Percentiles rank a stretch among this genome's conserved stretches.
Evolutionary conservation across 176 grass and related monocot species (phyloP).

Genomic region (Echinochloa phyllopogon): DNA sequence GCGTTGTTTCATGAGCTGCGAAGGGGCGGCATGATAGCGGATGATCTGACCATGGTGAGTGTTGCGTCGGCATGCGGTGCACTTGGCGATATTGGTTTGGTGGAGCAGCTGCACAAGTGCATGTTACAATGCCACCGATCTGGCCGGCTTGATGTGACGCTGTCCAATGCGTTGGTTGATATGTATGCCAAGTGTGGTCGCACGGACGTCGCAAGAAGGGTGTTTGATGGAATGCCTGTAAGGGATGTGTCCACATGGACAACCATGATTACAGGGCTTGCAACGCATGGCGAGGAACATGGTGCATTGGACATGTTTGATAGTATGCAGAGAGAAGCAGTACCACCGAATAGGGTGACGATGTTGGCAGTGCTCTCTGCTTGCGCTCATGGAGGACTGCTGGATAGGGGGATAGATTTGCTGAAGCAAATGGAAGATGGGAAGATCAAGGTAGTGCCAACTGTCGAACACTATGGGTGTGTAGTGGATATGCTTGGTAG

Average conservation of each 20-base stretch:
- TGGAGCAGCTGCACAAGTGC: conserved; percentile 53
- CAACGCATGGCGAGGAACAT: conserved; percentile 45
- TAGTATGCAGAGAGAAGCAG: conserved; percentile 38
- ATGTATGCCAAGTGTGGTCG: conserved; percentile 56
- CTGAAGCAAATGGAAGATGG: conserved; percentile 51
- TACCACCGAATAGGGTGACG: conserved; percentile 48
- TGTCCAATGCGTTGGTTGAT: conserved; percentile 45
- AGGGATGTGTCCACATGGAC: conserved; percentile 54
- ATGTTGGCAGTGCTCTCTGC: conserved; percentile 50
- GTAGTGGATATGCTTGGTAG: conserved; percentile 62
- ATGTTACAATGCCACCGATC: conserved; percentile 35
- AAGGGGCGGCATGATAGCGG: conserved; percentile 18
- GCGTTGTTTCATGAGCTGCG: conserved; percentile 41
- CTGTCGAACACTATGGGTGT: conserved; percentile 39
- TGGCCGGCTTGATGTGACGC: conserved; percentile 39
- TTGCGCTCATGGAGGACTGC: conserved; percentile 39
- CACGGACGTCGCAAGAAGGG: conserved; percentile 41
- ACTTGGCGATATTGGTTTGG: conserved; percentile 41
- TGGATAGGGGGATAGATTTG: conserved; percentile 44
- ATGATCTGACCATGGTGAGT: conserved; percentile 58
- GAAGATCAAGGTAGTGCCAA: conserved; percentile 44
- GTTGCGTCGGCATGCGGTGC: conserved; percentile 38
- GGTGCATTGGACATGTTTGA: conserved; percentile 42
- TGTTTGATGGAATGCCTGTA: conserved; percentile 40
- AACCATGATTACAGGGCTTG: conserved; percentile 52